A percentile compares a stretch with the other conserved stretches of the same genome.
Evolutionary conservation across 345 rosid genomes (phyloP).

Genomic region (Eucalyptus regnans): DNA sequence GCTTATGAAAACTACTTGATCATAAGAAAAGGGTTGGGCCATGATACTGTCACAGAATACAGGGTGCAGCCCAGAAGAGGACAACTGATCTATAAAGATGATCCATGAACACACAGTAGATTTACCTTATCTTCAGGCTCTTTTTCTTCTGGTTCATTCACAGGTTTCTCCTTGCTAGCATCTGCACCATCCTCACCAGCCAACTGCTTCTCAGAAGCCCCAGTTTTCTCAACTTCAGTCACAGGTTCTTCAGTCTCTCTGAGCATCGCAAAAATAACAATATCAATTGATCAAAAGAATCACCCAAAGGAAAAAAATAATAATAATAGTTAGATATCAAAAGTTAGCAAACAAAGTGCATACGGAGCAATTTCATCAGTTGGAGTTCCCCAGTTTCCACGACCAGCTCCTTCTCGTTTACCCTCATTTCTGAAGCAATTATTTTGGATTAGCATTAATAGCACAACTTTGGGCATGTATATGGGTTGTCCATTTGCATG

Average conservation of each 20-base stretch:
- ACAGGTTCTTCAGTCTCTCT: constrained; percentile 67
- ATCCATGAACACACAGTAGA: background rate
- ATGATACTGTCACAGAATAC: background rate
- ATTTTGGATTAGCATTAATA: background rate
- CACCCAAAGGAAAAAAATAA: background rate
- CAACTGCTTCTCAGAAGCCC: constrained; percentile 40
- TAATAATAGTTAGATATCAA: background rate
- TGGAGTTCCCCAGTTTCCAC: constrained; percentile 91
- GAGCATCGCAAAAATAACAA: background rate
- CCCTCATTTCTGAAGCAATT: constrained; percentile 39
- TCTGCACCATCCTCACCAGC: constrained; percentile 55
- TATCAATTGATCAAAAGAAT: background rate
- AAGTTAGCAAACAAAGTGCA: constrained; percentile 1
- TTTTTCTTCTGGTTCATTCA: constrained; percentile 45
- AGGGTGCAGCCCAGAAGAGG: background rate
- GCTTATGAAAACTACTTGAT: background rate
- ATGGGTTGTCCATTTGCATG: background rate
- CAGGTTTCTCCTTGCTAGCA: constrained; percentile 60
- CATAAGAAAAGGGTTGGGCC: background rate
- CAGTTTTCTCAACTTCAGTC: constrained; percentile 37
- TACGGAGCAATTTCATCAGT: constrained; percentile 68
- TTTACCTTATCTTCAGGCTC: constrained; percentile 85
- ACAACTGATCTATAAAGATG: background rate
- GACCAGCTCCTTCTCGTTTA: constrained; percentile 90
- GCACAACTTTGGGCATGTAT: background rate